These are phyloP conservation scores for Candida silvicultrix DNA, from an alignment of 805 yeast genomes.

Conservation along the genomic window DNA sequence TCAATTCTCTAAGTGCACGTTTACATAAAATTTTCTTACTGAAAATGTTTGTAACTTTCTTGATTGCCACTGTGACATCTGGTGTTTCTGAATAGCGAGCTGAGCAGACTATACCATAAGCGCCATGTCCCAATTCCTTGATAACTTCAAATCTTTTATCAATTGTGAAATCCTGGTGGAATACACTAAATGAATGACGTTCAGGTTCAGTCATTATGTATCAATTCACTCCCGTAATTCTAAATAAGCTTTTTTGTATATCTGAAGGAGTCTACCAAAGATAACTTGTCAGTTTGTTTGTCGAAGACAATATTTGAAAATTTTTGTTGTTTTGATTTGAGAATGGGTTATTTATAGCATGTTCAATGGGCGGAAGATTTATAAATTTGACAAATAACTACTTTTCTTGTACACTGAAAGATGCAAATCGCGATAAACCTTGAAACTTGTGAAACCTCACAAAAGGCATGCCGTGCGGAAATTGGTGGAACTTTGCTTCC, in stretches of 20 bases:
- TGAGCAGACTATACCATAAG: constrained; percentile 94
- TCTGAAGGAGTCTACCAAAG: not conserved
- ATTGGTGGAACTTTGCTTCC: not conserved
- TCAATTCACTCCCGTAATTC: no score
- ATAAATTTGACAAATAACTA: not conserved
- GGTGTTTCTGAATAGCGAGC: constrained; percentile 73
- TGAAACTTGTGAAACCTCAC: not conserved
- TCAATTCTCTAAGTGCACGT: constrained; percentile 86
- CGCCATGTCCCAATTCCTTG: constrained; percentile 95
- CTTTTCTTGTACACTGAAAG: not conserved
- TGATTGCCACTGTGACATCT: constrained; percentile 87
- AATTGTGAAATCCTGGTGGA: constrained; percentile 87
- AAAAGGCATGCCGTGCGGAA: not conserved
- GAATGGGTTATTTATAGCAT: not conserved
- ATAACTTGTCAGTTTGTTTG: no score
- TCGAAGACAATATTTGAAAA: not conserved
- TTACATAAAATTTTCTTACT: constrained; percentile 87
- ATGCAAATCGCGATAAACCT: not conserved
- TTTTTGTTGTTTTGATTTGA: not conserved
- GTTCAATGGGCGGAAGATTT: not conserved
- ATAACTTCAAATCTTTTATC: constrained; percentile 85
- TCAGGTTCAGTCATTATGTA: constrained; percentile 24
- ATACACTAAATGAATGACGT: constrained; percentile 53
- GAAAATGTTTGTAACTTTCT: constrained; percentile 92
- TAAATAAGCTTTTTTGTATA: not conserved